Base-by-base conservation (phyloP, 1,284 basidiomycete genomes). In the Inonotus obliquus region DNA sequence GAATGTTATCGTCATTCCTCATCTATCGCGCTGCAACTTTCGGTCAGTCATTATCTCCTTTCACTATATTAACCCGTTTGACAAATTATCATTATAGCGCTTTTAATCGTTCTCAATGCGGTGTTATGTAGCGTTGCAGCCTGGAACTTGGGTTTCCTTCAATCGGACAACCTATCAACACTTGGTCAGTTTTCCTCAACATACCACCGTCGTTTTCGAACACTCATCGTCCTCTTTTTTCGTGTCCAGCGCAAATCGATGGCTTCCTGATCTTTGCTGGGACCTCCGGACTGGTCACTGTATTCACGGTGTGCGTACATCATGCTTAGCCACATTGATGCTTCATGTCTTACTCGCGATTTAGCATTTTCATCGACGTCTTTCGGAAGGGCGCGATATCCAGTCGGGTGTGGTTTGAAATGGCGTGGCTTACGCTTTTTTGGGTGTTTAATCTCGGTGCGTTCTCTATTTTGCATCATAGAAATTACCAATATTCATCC, bases 381-480 rank as follows among this genome's bases (percentile, higher is more conserved):
- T 68, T 82, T 37, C 77, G 77, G 27, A 75, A 73, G 60, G 76
- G 80, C 70, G 73, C 81, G 2, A 68, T 87, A 48, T 78, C 83
- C 13, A 79, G 80, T 41, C 80, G 77, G 13, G 81, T 91, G n/a
- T 89, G 85, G 85, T 85, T 89, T 65, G 89, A 91, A 69, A 81
- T 79, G 66, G 59, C 72, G 25, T 91, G 89, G 89, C 72, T 85
- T 47, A 74, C 76, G 1, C 32, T 85, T 6, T 84, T 86, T 67
- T 84, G 80, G 71, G 49, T 81, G 19, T 70, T 89, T 71, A 76
- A 87, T 63, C 73, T 91, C 7, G 79, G 89, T 91, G 69, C 45
- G 84, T 72, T 38, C 21, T 41, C 39, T 14, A 71, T 38, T 19
- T 41, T 38, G 13, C 38, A 39, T 35, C 47, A 6, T 55, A 48